Percentiles rank a stretch among this genome's conserved stretches.
Conservation (phyloP, 805 yeast genomes). For the Hanseniaspora thailandica region DNA sequence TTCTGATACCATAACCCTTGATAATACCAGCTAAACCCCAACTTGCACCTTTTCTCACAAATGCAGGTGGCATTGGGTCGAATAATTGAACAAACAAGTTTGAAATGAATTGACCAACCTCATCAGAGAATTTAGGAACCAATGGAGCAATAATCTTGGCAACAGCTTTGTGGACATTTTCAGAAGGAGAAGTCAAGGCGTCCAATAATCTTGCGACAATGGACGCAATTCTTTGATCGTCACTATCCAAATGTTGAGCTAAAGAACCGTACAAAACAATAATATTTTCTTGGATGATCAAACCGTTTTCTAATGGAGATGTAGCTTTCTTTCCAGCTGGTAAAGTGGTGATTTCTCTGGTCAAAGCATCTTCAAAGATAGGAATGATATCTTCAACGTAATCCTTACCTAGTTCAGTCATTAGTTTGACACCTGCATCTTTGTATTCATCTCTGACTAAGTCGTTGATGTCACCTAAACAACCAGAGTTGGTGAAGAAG, state of each 20-base stretch:
- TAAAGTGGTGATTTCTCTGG: slow-evolving; percentile 17
- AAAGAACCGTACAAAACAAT: slow-evolving; percentile 83
- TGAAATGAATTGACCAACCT: slow-evolving; percentile 46
- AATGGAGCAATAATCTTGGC: slow-evolving; percentile 79
- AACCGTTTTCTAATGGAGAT: slow-evolving; percentile 17
- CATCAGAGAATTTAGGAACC: slow-evolving; percentile 44
- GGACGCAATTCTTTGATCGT: slow-evolving; percentile 52
- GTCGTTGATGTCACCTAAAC: slow-evolving; percentile 63
- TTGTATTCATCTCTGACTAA: slow-evolving; percentile 71
- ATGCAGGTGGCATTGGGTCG: slow-evolving; percentile 30
- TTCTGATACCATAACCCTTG: slow-evolving; percentile 75
- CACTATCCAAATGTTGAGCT: slow-evolving; percentile 64
- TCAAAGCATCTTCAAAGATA: slow-evolving; percentile 59
- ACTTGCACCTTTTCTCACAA: slow-evolving; percentile 83
- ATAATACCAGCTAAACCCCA: slow-evolving; percentile 91
- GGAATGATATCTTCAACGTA: slow-evolving; percentile 67
- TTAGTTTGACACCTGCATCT: slow-evolving; percentile 73
- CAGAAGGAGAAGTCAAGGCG: slow-evolving; percentile 78
- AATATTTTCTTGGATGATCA: slow-evolving; percentile 60
- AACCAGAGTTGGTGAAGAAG: slow-evolving; percentile 50
- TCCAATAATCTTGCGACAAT: slow-evolving; percentile 59
- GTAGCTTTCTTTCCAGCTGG: not conserved
- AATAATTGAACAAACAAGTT: slow-evolving; percentile 49
- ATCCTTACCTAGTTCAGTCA: slow-evolving; percentile 51
- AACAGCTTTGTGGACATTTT: slow-evolving; percentile 78